Conservation (phyloP, 139 green algal genomes). For the Eudorina sp. region DNA sequence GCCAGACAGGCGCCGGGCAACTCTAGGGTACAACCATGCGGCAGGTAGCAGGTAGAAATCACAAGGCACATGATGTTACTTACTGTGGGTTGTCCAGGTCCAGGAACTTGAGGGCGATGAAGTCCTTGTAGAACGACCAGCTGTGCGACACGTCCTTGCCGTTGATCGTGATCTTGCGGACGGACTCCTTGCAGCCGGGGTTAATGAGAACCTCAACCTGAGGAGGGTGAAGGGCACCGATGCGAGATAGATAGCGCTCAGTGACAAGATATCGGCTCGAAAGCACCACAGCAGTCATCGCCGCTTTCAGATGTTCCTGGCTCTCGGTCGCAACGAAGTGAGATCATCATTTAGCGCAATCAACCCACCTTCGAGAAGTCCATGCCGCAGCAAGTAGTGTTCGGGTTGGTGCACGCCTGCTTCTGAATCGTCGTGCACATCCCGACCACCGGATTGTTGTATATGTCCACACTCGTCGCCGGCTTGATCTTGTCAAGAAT, state of each 20-base stretch:
- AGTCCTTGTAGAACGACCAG: slow-evolving; percentile 1
- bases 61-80: too few species aligned
- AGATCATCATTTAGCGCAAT: too few species aligned
- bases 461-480: not conserved
- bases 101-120: slow-evolving; percentile 23
- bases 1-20: too few species aligned
- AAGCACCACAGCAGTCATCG: too few species aligned
- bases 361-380: slow-evolving; percentile 16
- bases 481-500: not conserved
- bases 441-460: not conserved
- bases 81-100: slow-evolving; percentile 16
- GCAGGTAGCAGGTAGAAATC: too few species aligned
- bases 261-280: too few species aligned
- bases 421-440: not conserved
- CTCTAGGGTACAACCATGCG: too few species aligned
- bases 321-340: too few species aligned
- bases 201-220: slow-evolving; percentile 24
- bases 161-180: slow-evolving; percentile 20
- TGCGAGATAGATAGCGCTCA: too few species aligned
- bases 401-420: not conserved
- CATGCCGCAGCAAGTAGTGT: slow-evolving; percentile 17
- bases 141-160: not conserved
- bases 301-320: too few species aligned
- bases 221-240: too few species aligned
- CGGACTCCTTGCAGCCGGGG: not conserved